phyloP scores from a whole-genome alignment of 108 stramenopile species.

The Cyclotella sp. region DNA sequence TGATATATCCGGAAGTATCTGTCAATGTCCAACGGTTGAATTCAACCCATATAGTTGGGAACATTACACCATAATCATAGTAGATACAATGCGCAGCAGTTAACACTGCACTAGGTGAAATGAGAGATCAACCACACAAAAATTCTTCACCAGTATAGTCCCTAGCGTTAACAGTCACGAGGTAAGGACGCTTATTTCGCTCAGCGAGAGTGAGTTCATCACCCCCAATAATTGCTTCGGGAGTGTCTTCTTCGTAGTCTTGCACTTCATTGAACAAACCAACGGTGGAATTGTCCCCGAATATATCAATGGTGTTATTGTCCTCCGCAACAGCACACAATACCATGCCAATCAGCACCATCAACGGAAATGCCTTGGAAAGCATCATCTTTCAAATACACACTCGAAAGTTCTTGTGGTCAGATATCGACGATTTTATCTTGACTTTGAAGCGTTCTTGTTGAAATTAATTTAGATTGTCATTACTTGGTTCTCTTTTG shows the following conservation, averaged over 20 bases:
- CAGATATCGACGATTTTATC: background rate
- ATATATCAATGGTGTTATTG: background rate
- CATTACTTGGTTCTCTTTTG: background rate
- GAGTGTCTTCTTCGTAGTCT: background rate
- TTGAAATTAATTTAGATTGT: background rate
- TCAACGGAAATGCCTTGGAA: background rate
- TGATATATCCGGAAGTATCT: background rate
- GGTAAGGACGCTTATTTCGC: background rate
- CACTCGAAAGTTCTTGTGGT: background rate
- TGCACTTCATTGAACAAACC: no score
- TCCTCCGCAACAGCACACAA: background rate
- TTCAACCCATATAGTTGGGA: background rate
- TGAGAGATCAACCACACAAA: background rate
- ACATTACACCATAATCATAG: background rate
- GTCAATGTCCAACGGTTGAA: background rate
- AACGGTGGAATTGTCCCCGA: no score
- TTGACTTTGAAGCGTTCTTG: background rate
- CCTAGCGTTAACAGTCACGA: background rate
- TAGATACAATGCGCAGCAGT: constrained; percentile 5
- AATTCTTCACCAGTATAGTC: background rate
- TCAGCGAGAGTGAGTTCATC: background rate
- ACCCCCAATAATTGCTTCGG: background rate
- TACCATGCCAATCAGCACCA: background rate
- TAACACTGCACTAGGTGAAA: background rate
- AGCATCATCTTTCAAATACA: constrained; percentile 2